A percentile compares a stretch with the other conserved stretches of the same genome.
Evolutionary conservation across 2,329 filamentous ascomycete species (phyloP).

Genomic region (Cladosporium cucumerinum): DNA sequence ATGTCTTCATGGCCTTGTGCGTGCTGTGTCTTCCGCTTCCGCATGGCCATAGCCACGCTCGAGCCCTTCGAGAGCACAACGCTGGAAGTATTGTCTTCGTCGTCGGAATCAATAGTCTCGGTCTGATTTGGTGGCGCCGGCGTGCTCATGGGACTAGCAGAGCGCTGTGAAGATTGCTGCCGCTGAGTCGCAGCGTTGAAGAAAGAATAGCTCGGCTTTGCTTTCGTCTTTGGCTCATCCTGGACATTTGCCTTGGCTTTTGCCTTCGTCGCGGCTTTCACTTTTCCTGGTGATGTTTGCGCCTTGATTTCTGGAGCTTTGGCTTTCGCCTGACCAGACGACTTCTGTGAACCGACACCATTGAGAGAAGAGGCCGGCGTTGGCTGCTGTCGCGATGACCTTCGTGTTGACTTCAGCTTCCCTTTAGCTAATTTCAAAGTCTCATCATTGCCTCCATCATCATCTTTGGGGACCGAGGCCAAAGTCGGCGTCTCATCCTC

Average conservation of each 20-base stretch:
- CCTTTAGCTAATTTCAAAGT: slow-evolving; percentile 21
- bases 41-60: slow-evolving; percentile 32
- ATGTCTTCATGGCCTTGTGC: slow-evolving; percentile 17
- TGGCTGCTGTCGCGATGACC: slow-evolving; percentile 20
- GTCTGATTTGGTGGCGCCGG: slow-evolving; percentile 25
- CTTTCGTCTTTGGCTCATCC: slow-evolving; percentile 37
- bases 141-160: slow-evolving; percentile 41
- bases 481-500: slow-evolving; percentile 2
- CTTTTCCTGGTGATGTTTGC: slow-evolving; percentile 23
- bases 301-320: slow-evolving; percentile 14
- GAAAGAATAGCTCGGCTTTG: slow-evolving; percentile 48
- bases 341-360: slow-evolving; percentile 11
- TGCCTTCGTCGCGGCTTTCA: slow-evolving; percentile 14
- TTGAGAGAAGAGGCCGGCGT: slow-evolving; percentile 9
- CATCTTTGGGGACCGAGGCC: slow-evolving; percentile 9
- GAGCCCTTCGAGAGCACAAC: slow-evolving; percentile 32
- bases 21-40: slow-evolving; percentile 33
- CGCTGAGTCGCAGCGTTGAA: slow-evolving; percentile 45
- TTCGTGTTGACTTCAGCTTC: slow-evolving; percentile 25
- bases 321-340: slow-evolving; percentile 18
- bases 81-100: slow-evolving; percentile 24
- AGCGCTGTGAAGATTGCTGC: slow-evolving; percentile 37
- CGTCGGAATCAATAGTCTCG: slow-evolving; percentile 34
- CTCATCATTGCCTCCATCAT: slow-evolving; percentile 16
- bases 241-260: slow-evolving; percentile 32